These are phyloP conservation scores for Tolypocladium endophyticum DNA, from an alignment of 2,329 filamentous ascomycete species.

Conservation along the genomic window DNA sequence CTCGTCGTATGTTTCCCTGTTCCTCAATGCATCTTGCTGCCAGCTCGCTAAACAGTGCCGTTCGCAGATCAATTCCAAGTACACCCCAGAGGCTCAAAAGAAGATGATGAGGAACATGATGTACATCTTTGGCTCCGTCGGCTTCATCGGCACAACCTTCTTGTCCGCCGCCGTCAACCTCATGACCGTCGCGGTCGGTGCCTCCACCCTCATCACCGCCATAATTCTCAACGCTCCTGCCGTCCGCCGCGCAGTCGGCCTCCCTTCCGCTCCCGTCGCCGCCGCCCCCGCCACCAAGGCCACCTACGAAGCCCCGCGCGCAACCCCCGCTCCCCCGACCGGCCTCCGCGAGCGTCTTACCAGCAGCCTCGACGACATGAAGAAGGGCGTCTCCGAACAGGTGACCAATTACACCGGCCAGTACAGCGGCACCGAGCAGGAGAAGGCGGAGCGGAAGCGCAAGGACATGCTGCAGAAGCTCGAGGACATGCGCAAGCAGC, in stretches of 20 bases:
- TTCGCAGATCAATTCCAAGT: conserved; percentile 23
- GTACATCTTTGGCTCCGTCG: conserved; percentile 30
- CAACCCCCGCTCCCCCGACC: conserved; percentile 6
- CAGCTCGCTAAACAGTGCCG: not conserved
- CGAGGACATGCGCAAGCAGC: conserved; percentile 22
- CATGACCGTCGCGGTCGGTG: conserved; percentile 32
- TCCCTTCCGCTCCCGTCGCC: conserved; percentile 22
- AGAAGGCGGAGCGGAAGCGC: conserved; percentile 24
- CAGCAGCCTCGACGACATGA: conserved; percentile 22
- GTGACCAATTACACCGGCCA: conserved; percentile 23
- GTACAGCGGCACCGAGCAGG: conserved; percentile 18
- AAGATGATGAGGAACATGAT: conserved; percentile 30
- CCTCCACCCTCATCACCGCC: conserved; percentile 24
- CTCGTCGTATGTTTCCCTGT: conserved; percentile 33
- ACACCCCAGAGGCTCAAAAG: conserved; percentile 19
- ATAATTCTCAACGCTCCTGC: conserved; percentile 24
- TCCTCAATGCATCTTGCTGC: too few relatives aligned
- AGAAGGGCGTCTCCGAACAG: conserved; percentile 24
- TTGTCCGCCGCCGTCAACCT: conserved; percentile 37
- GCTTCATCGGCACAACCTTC: conserved; percentile 34
- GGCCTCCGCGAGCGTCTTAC: conserved; percentile 21
- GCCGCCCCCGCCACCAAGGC: conserved; percentile 5
- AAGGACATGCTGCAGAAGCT: conserved; percentile 22
- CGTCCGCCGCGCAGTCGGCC: conserved; percentile 26
- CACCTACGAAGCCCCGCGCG: conserved; percentile 25